phyloP scores from a whole-genome alignment of 108 stramenopile genomes.

The Cylindrotheca fusiformis region DNA sequence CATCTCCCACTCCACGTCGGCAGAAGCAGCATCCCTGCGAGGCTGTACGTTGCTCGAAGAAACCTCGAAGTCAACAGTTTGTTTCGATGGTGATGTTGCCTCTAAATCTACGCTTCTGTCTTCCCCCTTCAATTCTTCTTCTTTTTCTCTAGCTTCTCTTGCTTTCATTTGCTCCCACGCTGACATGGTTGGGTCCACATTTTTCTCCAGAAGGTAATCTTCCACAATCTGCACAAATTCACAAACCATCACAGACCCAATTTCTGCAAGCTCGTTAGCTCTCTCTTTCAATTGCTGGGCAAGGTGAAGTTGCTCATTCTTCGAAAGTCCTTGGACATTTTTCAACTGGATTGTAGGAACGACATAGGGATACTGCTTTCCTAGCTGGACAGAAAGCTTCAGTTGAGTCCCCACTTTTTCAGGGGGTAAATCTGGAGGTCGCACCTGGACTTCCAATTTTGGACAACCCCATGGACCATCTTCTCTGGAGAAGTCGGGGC shows the following conservation, averaged over 20 bases:
- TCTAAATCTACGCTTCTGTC: slow-evolving; percentile 1
- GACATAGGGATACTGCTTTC: slow-evolving; percentile 69
- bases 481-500: slow-evolving; percentile 49
- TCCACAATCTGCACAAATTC: slow-evolving; percentile 75
- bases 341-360: slow-evolving; percentile 49
- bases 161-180: slow-evolving; percentile 64
- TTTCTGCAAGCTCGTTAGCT: slow-evolving; percentile 50
- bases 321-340: slow-evolving; percentile 49
- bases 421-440: slow-evolving; percentile 41
- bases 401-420: slow-evolving; percentile 30
- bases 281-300: slow-evolving; percentile 31
- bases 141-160: slow-evolving; percentile 40
- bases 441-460: slow-evolving; percentile 28
- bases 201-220: slow-evolving; percentile 62
- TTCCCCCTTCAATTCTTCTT: slow-evolving; percentile 24
- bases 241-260: slow-evolving; percentile 67
- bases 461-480: slow-evolving; percentile 50
- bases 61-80: not conserved
- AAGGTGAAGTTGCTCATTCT: slow-evolving; percentile 37
- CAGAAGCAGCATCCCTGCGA: not conserved
- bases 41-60: not conserved
- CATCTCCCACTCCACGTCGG: slow-evolving; percentile 35
- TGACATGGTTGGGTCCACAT: slow-evolving; percentile 54
- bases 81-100: not conserved
- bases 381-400: slow-evolving; percentile 48